These are phyloP conservation scores for Phyllosticta capitalensis DNA, from an alignment of 2,329 filamentous ascomycete species.

Conservation along the genomic window DNA sequence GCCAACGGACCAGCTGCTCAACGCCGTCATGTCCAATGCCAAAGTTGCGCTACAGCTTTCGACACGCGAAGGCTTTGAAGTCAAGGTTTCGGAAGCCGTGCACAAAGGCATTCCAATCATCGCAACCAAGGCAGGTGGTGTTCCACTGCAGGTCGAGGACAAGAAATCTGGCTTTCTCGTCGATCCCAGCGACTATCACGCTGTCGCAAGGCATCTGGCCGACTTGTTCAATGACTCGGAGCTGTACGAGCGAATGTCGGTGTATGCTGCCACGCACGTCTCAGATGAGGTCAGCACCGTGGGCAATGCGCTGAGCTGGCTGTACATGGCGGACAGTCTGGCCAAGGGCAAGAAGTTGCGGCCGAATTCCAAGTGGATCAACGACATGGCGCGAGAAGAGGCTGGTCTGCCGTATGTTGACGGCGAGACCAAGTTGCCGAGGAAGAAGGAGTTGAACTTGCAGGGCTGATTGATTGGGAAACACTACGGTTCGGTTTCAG, in stretches of 20 bases:
- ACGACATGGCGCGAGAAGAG: conserved; percentile 61
- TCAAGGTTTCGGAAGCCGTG: conserved; percentile 76
- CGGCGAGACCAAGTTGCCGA: conserved; percentile 52
- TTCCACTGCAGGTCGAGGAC: conserved; percentile 67
- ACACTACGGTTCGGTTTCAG: not conserved
- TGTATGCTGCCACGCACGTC: conserved; percentile 55
- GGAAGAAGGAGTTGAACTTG: conserved; percentile 14
- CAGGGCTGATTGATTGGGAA: not conserved
- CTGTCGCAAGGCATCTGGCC: conserved; percentile 58
- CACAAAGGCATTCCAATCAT: conserved; percentile 74
- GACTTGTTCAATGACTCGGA: conserved; percentile 56
- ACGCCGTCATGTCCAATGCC: conserved; percentile 62
- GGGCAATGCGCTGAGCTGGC: conserved; percentile 66
- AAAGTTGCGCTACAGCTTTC: conserved; percentile 70
- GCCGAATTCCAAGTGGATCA: conserved; percentile 59
- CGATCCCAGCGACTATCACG: conserved; percentile 57
- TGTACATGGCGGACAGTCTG: conserved; percentile 64
- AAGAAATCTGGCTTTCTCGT: conserved; percentile 66
- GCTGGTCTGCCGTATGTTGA: conserved; percentile 50
- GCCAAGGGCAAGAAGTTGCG: conserved; percentile 47
- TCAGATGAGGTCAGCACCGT: conserved; percentile 77
- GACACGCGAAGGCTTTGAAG: conserved; percentile 74
- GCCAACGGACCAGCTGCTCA: conserved; percentile 71
- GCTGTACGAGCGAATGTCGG: conserved; percentile 58
- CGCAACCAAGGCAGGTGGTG: conserved; percentile 66